Conservation (phyloP, 768 basidiomycete species). For the Tubosaeta sp. region DNA sequence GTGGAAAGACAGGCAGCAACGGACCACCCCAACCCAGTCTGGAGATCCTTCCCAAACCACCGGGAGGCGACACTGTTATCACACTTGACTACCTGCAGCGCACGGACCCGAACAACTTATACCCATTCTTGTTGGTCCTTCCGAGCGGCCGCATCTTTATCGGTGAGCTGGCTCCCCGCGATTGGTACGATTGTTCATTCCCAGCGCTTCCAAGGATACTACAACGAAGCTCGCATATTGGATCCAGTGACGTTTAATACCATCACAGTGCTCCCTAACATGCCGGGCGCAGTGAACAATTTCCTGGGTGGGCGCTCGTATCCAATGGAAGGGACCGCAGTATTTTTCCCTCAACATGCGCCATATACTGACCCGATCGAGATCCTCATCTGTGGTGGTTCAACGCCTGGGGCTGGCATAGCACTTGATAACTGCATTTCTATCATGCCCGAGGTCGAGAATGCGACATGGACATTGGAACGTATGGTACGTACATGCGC, state of each 20-base stretch:
- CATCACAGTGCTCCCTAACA: conserved; percentile 56
- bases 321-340: conserved; percentile 67
- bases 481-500: conserved; percentile 57
- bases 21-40: conserved; percentile 61
- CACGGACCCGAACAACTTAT: conserved; percentile 78
- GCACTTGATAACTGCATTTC: conserved; percentile 69
- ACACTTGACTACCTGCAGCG: conserved; percentile 63
- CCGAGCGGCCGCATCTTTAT: conserved; percentile 69
- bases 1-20: conserved; percentile 72
- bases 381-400: conserved; percentile 74
- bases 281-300: conserved; percentile 70
- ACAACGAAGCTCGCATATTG: conserved; percentile 76
- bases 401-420: conserved; percentile 46
- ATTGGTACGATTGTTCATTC: neutral
- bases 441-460: conserved; percentile 58
- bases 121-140: conserved; percentile 71
- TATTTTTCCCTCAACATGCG: conserved; percentile 63
- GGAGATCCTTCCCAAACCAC: conserved; percentile 65
- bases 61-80: conserved; percentile 57
- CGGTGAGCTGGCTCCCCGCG: conserved; percentile 38
- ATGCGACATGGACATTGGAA: conserved; percentile 67
- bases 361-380: conserved; percentile 74
- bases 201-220: conserved; percentile 49
- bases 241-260: conserved; percentile 65
- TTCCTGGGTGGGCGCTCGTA: conserved; percentile 74